Percentiles rank a stretch among this genome's conserved stretches.
These are phyloP conservation scores for Talaromyces islandicus DNA, from an alignment of 2,329 filamentous ascomycete species.

Conservation along the genomic window DNA sequence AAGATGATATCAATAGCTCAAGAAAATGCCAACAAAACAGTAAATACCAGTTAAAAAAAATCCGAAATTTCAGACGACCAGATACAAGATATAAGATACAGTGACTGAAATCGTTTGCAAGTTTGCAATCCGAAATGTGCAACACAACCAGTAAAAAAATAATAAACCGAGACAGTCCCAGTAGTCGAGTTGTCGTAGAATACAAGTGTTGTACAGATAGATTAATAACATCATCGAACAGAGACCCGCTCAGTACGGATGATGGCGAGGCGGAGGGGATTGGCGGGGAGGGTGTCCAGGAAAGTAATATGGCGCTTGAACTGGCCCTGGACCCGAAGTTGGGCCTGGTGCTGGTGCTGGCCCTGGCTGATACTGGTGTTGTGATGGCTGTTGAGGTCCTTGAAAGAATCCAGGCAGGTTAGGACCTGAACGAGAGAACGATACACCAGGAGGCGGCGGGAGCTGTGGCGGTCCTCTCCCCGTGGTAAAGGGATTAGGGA, in stretches of 20 bases:
- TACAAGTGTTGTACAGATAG: not conserved
- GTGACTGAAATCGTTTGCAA: not conserved
- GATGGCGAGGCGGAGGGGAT: not conserved
- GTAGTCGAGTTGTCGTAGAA: not conserved
- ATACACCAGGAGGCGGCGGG: slow-evolving; percentile 33
- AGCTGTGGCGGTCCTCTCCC: slow-evolving; percentile 30
- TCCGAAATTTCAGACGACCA: not conserved
- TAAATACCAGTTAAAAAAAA: not conserved
- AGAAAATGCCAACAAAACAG: not conserved
- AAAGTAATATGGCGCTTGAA: slow-evolving; percentile 1
- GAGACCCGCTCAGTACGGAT: not conserved
- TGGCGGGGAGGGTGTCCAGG: not conserved
- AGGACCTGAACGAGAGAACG: slow-evolving; percentile 27
- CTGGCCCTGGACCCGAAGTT: not conserved
- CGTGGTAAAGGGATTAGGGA: slow-evolving; percentile 33
- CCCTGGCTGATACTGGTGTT: slow-evolving; percentile 17
- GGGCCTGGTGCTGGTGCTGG: not conserved
- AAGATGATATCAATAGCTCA: not conserved
- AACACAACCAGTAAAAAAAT: not conserved
- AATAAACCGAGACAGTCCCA: not conserved
- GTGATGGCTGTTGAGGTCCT: slow-evolving; percentile 13
- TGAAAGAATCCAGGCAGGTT: slow-evolving; percentile 13
- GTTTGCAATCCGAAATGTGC: not conserved
- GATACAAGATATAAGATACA: not conserved
- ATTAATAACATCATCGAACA: not conserved